phyloP scores from a whole-genome alignment of 1,139 yeast species.

The Magnusiomyces clavatus region DNA sequence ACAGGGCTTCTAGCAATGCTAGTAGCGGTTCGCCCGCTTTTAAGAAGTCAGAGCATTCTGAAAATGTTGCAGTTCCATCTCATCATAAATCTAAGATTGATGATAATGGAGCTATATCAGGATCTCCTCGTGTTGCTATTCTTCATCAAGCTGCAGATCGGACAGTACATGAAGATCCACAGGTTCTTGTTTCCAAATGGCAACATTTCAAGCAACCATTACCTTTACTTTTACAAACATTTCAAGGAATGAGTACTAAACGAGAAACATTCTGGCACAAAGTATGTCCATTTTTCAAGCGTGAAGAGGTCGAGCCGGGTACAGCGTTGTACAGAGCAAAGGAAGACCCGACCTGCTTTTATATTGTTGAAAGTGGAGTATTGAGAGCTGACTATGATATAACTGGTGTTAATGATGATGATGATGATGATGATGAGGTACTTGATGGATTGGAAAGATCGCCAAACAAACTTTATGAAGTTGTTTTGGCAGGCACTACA shows the following conservation, averaged over 20 bases:
- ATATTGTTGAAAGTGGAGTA: conserved; percentile 70
- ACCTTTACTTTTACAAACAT: conserved; percentile 59
- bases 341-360: conserved; percentile 38
- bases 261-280: conserved; percentile 61
- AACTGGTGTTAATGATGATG: conserved; percentile 38
- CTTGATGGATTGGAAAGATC: too few relatives aligned
- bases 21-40: not conserved
- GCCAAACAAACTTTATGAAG: conserved; percentile 44
- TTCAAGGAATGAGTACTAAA: conserved; percentile 56
- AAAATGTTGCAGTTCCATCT: not conserved
- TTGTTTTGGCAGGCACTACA: conserved; percentile 81
- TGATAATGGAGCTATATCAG: conserved; percentile 19
- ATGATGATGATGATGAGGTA: too few relatives aligned
- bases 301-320: conserved; percentile 43
- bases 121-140: conserved; percentile 60
- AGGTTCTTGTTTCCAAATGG: conserved; percentile 24
- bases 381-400: conserved; percentile 53
- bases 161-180: conserved; percentile 37
- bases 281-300: conserved; percentile 45
- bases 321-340: conserved; percentile 29
- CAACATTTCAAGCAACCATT: conserved; percentile 48
- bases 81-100: not conserved
- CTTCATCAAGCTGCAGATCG: conserved; percentile 56
- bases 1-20: conserved; percentile 1
- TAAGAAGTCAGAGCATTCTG: not conserved